Evolutionary conservation across 2,329 filamentous ascomycete species (phyloP), one percentile per base, ranked within the genome.

Genomic region (Colletotrichum karsti): DNA sequence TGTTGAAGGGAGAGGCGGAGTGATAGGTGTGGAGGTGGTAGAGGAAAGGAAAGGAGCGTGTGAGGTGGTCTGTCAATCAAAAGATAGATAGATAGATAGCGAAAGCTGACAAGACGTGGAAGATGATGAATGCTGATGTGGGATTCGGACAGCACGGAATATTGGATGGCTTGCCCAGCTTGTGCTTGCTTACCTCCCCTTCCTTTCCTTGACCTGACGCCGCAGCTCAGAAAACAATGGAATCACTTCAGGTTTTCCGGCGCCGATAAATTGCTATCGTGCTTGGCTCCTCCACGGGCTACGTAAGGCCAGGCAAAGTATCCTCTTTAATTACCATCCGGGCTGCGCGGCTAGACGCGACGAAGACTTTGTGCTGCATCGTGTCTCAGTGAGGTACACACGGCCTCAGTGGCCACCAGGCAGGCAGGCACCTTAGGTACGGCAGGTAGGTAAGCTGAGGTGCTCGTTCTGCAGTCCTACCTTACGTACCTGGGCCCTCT

Each of bases 121-220:
- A 48, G 63, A 70, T 57, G 69, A 50, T 59, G 59, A 60, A 70
- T 57, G 69, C 55, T 59, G 59, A 60, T 55, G 53, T 55, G 53
- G 50, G 12, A 37, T 22, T 60, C 44, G 63, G 63, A 48, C 41
- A 39, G 30, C 9, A 63, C 63, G 63, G 57, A 55, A 57, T 56
- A 24, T 24, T 56, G n/a, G 13, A 66, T 53, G 39, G 50, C 51
- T n/a, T 15, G 54, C 37, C 20, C 50, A 26, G 26, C 63, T 54
- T 18, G 41, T 35, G 33, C 33, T 24, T 26, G 26, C 55, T 58
- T 28, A 46, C 55, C 55, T 42, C 42, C 18, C 55, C 37, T 44
- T 8, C n/a, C n/a, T n/a, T 44, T 57, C 28, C 24, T 39, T 37
- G 28, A 61, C 48, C 33, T 41, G 24, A 51, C 35, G 33, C 15